phyloP scores from a whole-genome alignment of 768 basidiomycete genomes.

The Boletus patriciae region DNA sequence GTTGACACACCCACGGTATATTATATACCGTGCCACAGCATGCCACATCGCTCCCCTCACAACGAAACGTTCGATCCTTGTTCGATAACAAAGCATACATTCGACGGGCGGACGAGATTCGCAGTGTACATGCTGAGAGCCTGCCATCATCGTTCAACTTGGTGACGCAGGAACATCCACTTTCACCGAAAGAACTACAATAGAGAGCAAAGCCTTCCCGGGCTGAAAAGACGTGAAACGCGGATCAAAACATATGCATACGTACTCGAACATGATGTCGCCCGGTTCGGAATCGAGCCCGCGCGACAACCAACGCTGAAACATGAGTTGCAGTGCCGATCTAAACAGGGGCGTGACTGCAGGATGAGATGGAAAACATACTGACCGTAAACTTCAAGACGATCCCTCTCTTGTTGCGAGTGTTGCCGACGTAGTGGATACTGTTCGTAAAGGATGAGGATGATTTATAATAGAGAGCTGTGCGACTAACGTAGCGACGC shows the following conservation, averaged over 20 bases:
- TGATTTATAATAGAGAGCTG: conserved; percentile 1
- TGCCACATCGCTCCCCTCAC: background rate
- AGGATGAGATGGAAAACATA: background rate
- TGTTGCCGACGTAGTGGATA: background rate
- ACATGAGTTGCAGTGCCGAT: background rate
- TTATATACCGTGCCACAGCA: background rate
- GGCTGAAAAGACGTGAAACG: background rate
- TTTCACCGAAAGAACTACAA: conserved; percentile 2
- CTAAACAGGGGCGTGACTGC: background rate
- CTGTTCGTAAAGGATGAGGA: conserved; percentile 7
- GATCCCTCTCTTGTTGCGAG: conserved; percentile 6
- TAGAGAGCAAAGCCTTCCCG: background rate
- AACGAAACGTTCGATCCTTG: background rate
- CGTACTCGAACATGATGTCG: conserved; percentile 8
- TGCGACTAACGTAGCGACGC: background rate
- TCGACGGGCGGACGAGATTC: background rate
- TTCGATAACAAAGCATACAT: conserved; percentile 1
- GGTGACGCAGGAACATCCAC: background rate
- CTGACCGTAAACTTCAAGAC: conserved; percentile 1
- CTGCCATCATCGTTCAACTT: background rate
- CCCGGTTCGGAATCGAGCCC: background rate
- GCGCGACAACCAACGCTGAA: conserved; percentile 2
- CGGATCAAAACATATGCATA: background rate
- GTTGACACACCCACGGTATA: background rate
- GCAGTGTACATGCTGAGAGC: conserved; percentile 1